A percentile compares a stretch with the other conserved stretches of the same genome.
These are phyloP conservation scores for Aspergillus nidulans DNA, from an alignment of 495 filamentous ascomycete genomes.

Conservation along the genomic window DNA sequence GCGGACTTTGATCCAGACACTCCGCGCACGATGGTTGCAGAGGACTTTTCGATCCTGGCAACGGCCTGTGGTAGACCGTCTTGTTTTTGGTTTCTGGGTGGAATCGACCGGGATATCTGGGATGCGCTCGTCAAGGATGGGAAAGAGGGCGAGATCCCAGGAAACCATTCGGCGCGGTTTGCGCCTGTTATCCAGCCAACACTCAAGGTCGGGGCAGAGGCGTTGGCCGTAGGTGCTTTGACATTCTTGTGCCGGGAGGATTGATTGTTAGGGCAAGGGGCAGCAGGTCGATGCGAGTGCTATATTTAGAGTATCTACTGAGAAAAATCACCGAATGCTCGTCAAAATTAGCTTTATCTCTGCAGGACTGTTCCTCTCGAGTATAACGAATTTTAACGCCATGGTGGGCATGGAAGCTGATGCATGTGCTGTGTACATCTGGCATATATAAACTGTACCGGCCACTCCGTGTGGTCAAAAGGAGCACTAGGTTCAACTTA, in stretches of 20 bases:
- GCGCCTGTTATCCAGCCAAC: slow-evolving; percentile 62
- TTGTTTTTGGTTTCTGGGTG: slow-evolving; percentile 46
- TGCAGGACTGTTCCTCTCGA: too few species aligned
- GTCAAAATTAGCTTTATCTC: too few species aligned
- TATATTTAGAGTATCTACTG: too few species aligned
- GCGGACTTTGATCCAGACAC: slow-evolving; percentile 37
- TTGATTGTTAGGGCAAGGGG: neutral
- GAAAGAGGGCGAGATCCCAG: slow-evolving; percentile 28
- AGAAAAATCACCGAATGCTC: too few species aligned
- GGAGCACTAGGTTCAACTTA: too few species aligned
- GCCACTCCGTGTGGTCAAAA: too few species aligned
- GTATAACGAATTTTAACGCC: too few species aligned
- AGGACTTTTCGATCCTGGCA: slow-evolving; percentile 44
- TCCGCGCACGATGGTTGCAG: slow-evolving; percentile 35
- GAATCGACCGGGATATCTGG: slow-evolving; percentile 40
- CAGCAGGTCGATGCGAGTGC: too few species aligned
- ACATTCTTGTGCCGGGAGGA: slow-evolving; percentile 27
- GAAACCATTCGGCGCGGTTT: slow-evolving; percentile 60
- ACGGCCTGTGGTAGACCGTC: slow-evolving; percentile 33
- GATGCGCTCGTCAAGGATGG: slow-evolving; percentile 30
- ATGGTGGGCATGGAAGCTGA: too few species aligned
- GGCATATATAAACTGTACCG: too few species aligned
- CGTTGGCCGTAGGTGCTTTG: slow-evolving; percentile 53
- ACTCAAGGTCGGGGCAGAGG: slow-evolving; percentile 52
- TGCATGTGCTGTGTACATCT: too few species aligned